Evolutionary conservation across 2,329 filamentous ascomycete species (phyloP), one percentile per base, ranked within the genome.

Genomic region (Pseudogymnoascus sp.): DNA sequence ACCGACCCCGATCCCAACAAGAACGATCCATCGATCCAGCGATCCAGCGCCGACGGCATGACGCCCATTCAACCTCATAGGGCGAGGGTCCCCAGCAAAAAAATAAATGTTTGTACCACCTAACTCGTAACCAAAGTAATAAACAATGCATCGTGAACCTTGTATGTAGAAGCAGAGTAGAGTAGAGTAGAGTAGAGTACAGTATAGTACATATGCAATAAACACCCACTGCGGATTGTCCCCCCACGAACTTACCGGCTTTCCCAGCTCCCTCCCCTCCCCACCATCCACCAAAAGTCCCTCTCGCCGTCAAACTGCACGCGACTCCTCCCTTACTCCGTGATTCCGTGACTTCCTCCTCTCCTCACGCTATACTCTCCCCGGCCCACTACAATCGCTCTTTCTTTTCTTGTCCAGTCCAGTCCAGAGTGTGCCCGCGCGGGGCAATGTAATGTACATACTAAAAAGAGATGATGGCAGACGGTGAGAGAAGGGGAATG

Each of bases 1-100:
- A 52, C 41, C 41, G 41, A 52, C 41, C 45, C 41, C n/a, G 21
- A 52, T 52, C 45, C 45, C 45, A 52, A 19, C 45, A 52, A 30
- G 26, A 41, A 8, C 19, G 38, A 41, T 41, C 37, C 19, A 41
- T 8, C 19, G 38, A 23, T 26, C 45, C 41, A 52, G 41, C 23
- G 41, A 52, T 52, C 41, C 23, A 52, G 23, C 26, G 10, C 5
- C 45, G 45, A 30, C 15, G 45, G 45, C 7, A 52, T 52, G 45
- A 52, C 45, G 45, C 45, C 30, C 45, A 30, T 52, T 7, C 45
- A 52, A 52, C 2, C 45, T 52, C 26, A 52, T 52, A 52, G 45
- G 45, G 15, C 45, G 26, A 18, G n/a, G n/a, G n/a, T 26, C 8
- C 8, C 9, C 7, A 18, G 26, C n/a, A n/a, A 30, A 30, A 30